These are phyloP conservation scores for Alisma plantagoaquatica DNA, from an alignment of 106 monocot species.

Conservation along the genomic window DNA sequence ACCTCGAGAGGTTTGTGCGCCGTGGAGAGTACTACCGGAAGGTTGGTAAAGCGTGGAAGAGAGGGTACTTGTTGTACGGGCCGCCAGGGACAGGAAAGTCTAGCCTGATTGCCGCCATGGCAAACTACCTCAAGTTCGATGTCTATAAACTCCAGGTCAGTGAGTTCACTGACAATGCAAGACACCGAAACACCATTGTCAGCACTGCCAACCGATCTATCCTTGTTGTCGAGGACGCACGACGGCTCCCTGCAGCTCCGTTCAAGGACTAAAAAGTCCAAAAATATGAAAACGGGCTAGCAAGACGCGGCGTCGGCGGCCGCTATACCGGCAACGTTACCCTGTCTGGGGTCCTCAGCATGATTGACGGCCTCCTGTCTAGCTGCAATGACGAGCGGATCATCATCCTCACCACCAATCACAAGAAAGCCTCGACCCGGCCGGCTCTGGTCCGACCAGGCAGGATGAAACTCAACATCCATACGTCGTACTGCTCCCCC, in stretches of 20 bases:
- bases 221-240: slow-evolving; percentile 17
- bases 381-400: neutral
- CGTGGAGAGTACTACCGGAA: slow-evolving; percentile 10
- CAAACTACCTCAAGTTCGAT: slow-evolving; percentile 20
- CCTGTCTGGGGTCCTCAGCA: neutral
- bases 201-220: slow-evolving; percentile 16
- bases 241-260: slow-evolving; percentile 4
- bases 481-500: neutral
- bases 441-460: slow-evolving; percentile 5
- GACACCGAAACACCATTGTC: slow-evolving; percentile 9
- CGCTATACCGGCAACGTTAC: neutral
- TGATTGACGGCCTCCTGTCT: slow-evolving; percentile 4
- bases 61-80: slow-evolving; percentile 26
- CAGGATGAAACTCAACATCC: slow-evolving; percentile 3
- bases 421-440: neutral
- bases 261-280: no score
- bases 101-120: slow-evolving; percentile 26
- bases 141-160: slow-evolving; percentile 18
- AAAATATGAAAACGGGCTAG: no score
- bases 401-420: slow-evolving; percentile 6
- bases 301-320: neutral
- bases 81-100: slow-evolving; percentile 28
- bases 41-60: slow-evolving; percentile 16
- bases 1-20: slow-evolving; percentile 19
- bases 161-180: neutral